These are phyloP conservation scores for Ustilago bromivora DNA, from an alignment of 1,284 basidiomycete species.

Conservation along the genomic window DNA sequence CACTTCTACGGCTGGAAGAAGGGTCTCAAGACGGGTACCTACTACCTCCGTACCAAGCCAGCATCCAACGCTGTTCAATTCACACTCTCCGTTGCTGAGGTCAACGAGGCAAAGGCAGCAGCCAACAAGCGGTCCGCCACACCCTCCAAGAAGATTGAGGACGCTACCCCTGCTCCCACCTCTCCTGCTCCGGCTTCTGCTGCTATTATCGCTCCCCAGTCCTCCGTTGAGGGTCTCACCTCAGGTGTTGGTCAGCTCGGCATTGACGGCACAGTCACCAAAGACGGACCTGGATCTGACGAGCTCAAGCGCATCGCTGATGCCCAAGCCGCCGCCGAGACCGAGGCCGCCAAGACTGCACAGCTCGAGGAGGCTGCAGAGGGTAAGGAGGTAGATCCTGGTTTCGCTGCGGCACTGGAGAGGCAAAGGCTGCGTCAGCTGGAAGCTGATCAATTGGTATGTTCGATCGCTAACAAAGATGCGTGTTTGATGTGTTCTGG, in stretches of 20 bases:
- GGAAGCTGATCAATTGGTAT: conserved; percentile 83
- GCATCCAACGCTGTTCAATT: conserved; percentile 98
- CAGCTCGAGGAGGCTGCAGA: conserved; percentile 27
- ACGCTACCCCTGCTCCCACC: conserved; percentile 8
- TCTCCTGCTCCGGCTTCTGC: conserved; percentile 15
- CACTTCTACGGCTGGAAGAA: conserved; percentile 99
- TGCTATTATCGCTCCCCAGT: conserved; percentile 3
- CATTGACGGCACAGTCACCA: conserved; percentile 63
- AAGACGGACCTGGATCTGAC: conserved; percentile 60
- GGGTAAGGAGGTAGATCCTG: conserved; percentile 75
- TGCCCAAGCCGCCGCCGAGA: conserved; percentile 73
- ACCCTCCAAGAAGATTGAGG: conserved; percentile 24
- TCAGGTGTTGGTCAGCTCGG: conserved; percentile 61
- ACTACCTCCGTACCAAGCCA: conserved; percentile 92
- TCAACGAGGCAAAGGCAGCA: conserved; percentile 76
- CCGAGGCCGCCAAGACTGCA: conserved; percentile 71
- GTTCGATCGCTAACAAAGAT: conserved; percentile 85
- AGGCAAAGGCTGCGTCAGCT: conserved; percentile 80
- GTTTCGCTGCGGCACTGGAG: conserved; percentile 83
- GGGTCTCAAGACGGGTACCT: conserved; percentile 89
- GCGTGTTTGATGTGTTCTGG: conserved; percentile 69
- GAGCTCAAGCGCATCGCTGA: conserved; percentile 61
- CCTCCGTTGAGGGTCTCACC: conserved; percentile 20
- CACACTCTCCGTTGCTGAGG: conserved; percentile 84
- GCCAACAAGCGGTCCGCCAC: conserved; percentile 70